Base-by-base conservation (phyloP, 2,329 filamentous ascomycete genomes). In the Claviceps arundinis region DNA sequence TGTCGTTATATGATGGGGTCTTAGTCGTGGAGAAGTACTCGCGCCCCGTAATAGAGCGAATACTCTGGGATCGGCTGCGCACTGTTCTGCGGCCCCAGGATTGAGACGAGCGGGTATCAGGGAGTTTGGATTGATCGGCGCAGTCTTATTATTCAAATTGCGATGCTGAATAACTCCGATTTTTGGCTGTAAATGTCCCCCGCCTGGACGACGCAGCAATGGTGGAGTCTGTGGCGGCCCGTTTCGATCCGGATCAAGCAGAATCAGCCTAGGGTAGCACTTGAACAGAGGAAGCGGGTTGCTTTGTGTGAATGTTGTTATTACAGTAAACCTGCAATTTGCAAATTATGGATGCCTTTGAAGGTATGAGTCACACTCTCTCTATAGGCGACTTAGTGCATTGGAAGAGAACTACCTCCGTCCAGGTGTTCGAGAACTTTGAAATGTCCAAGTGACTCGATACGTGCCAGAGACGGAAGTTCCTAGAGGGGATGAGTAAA, bases 1-100 rank as follows among this genome's bases (percentile, higher is more conserved):
- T 57, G 55, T 69, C 26, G 16, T 44, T 6, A n/a, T 11, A 30
- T 22, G 26, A 24, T 17, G 26, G 48, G 26, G 16, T 24, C 5
- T 19, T 30, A n/a, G 5, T 38, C 19, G n/a, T 44, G 11, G 22
- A 26, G 42, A 34, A 34, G 9, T 34, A n/a, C 41, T 43, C 41
- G 41, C 17, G 16, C 16, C 9, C 26, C 5, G 13, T 11, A 5
- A 17, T 22, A 19, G 14, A 8, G 19, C 24, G 14, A 8, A 14
- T 16, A 4, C 8, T 8, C 47, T 30, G 37, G 14, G 11, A 30
- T 17, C 19, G 13, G 22, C 19, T 41, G 22, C 13, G 14, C 37
- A 30, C 37, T 19, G 5, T 17, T 34, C 16, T 26, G 14, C 37
- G 24, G 16, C 16, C 16, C 9, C 11, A n/a, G 3, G 2, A 17